Base-by-base conservation (phyloP, 1,139 yeast genomes). In the Wickerhamomyces sp. region DNA sequence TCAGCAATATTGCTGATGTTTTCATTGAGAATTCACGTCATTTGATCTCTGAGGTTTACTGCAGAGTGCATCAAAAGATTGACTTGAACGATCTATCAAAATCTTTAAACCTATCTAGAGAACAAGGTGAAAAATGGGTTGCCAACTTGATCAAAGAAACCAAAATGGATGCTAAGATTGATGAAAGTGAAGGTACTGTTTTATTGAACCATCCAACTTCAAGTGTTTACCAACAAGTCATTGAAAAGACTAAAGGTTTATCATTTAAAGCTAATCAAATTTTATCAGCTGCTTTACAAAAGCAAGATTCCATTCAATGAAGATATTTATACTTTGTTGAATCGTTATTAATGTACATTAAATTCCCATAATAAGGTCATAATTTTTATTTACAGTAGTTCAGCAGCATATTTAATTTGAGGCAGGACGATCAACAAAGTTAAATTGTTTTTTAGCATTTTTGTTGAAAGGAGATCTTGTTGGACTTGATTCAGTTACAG, bases 221-320 rank as follows among this genome's bases (percentile, higher is more conserved):
- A 40, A 62, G 70, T 47, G 78, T 75, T 32, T 77, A 76, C 61
- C 81, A 76, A 58, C 80, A 78, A 55, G 76, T 79, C 38, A 74
- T 76, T 56, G 84, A 79, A 55, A 78, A 74, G 62, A 78, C 84
- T 27, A 79, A 78, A 68, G 80, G 79, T 7, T 65, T 79, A 55
- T 72, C 78, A 33, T 78, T 75, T 65, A 72, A 79, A 59, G 75
- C 81, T 30, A 74, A 71, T 58, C 83, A 78, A 61, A 69, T 77
- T 43, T 66, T 78, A 47, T 58, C 60, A 32, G 65, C 66, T 44
- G 66, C 70, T 47, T 50, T 64, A 42, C 66, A 64, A 45, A 65
- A 63, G 48, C 62, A 59, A 49, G 63, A 61, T 34, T 9, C 34
- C 10, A 39, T 39, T 33, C 42, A 43, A 37, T 45, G 27, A 23